Percentiles rank a stretch among this genome's conserved stretches.
Conservation (phyloP, 2,329 filamentous ascomycete species). For the Colletotrichum lentis region DNA sequence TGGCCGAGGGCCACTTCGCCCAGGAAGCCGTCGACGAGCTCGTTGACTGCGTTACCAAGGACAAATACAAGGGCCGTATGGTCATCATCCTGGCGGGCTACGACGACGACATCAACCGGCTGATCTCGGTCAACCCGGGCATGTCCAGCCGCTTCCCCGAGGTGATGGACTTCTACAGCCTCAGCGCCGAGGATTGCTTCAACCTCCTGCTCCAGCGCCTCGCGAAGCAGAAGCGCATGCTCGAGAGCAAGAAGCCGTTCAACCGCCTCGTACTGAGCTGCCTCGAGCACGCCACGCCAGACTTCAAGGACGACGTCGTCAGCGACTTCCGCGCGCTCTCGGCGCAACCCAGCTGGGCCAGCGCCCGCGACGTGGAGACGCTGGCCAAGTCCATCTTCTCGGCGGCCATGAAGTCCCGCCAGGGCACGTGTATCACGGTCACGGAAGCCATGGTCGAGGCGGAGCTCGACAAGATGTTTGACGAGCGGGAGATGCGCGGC, state of each 20-base stretch:
- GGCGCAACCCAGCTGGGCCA: slow-evolving; percentile 64
- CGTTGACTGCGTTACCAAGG: slow-evolving; percentile 62
- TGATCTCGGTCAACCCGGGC: slow-evolving; percentile 69
- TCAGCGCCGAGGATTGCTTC: slow-evolving; percentile 56
- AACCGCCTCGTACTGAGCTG: slow-evolving; percentile 43
- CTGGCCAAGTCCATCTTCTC: slow-evolving; percentile 61
- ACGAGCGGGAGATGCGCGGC: slow-evolving; percentile 32
- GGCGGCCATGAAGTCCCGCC: slow-evolving; percentile 43
- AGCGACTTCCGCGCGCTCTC: slow-evolving; percentile 53
- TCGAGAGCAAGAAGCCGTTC: slow-evolving; percentile 37
- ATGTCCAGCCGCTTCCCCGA: slow-evolving; percentile 72
- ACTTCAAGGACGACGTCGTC: slow-evolving; percentile 42
- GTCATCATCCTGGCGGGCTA: slow-evolving; percentile 77
- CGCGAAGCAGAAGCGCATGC: slow-evolving; percentile 43
- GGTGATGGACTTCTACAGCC: slow-evolving; percentile 61
- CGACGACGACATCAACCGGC: slow-evolving; percentile 68
- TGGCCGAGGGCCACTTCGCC: slow-evolving; percentile 65
- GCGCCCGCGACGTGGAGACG: slow-evolving; percentile 67
- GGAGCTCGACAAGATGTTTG: slow-evolving; percentile 42
- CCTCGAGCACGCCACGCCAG: slow-evolving; percentile 35
- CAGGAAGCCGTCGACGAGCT: slow-evolving; percentile 64
- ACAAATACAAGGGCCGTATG: slow-evolving; percentile 65
- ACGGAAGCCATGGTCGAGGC: slow-evolving; percentile 33
- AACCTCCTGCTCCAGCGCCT: slow-evolving; percentile 50
- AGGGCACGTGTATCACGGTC: slow-evolving; percentile 34